Percentiles rank a stretch among this genome's conserved stretches.
Evolutionary conservation across 805 yeast genomes (phyloP).

Genomic region (Suhomyces sp.): DNA sequence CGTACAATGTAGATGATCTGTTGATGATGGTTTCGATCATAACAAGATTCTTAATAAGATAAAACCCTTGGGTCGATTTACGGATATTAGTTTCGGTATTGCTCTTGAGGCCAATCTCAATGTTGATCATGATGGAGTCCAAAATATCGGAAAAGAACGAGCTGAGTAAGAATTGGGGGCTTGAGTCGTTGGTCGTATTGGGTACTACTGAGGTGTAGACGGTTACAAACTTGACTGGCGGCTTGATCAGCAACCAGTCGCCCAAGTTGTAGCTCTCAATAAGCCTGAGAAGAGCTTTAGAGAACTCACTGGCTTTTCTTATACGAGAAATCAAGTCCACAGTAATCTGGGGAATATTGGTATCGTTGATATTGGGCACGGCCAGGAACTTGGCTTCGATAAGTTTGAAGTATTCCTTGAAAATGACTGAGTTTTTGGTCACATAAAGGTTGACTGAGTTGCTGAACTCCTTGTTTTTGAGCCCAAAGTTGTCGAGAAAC

Average conservation of each 20-base stretch:
- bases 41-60: constrained; percentile 66
- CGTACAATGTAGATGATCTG: constrained; percentile 50
- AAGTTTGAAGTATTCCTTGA: constrained; percentile 53
- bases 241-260: constrained; percentile 63
- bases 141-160: constrained; percentile 74
- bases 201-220: constrained; percentile 50
- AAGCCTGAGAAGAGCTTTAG: constrained; percentile 47
- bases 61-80: constrained; percentile 61
- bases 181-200: constrained; percentile 30
- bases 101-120: constrained; percentile 59
- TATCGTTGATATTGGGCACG: constrained; percentile 54
- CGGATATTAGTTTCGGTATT: constrained; percentile 18
- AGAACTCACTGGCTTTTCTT: constrained; percentile 61
- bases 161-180: constrained; percentile 53
- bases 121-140: constrained; percentile 63
- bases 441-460: constrained; percentile 14
- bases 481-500: constrained; percentile 11
- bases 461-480: constrained; percentile 10
- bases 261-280: constrained; percentile 57
- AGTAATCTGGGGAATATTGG: constrained; percentile 67
- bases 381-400: constrained; percentile 51
- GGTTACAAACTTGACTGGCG: constrained; percentile 46
- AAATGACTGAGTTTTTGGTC: constrained; percentile 34
- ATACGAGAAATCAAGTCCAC: constrained; percentile 70
- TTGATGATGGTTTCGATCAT: constrained; percentile 72